Evolutionary conservation across 192 early-diverging fungal species (phyloP).

Genomic region (Coemansia sp.): DNA sequence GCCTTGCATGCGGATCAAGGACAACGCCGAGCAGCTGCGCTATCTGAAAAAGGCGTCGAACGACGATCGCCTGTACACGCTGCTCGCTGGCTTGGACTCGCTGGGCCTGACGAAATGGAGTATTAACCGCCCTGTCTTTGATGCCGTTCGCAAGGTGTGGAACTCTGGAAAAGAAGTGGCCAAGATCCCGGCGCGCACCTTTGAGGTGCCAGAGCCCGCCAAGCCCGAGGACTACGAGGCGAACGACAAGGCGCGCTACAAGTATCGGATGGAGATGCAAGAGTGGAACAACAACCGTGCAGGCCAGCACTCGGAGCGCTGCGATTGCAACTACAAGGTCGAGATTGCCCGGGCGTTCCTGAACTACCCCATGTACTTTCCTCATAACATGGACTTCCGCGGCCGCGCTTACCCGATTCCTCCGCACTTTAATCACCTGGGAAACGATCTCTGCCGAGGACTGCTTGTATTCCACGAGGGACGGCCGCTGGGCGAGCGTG

Average conservation of each 20-base stretch:
- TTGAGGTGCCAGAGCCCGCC: constrained; percentile 55
- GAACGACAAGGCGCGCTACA: constrained; percentile 56
- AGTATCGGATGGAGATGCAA: constrained; percentile 61
- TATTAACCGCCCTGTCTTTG: constrained; percentile 83
- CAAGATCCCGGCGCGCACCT: constrained; percentile 68
- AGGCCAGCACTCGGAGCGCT: constrained; percentile 86
- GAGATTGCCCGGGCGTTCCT: constrained; percentile 92
- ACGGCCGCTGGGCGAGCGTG: constrained; percentile 76
- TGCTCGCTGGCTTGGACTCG: constrained; percentile 82
- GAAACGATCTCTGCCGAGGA: constrained; percentile 95
- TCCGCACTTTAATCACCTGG: constrained; percentile 93
- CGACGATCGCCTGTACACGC: constrained; percentile 64
- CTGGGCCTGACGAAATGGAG: constrained; percentile 87
- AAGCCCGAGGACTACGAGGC: constrained; percentile 71
- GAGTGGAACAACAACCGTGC: constrained; percentile 63
- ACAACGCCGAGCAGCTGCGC: constrained; percentile 70
- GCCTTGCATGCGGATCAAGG: constrained; percentile 76
- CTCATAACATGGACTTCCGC: constrained; percentile 97
- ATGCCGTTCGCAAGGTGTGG: constrained; percentile 84
- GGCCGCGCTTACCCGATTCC: constrained; percentile 98
- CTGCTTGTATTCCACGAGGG: constrained; percentile 83
- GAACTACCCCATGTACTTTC: constrained; percentile 91
- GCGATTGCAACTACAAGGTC: constrained; percentile 93
- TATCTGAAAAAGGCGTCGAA: constrained; percentile 83
- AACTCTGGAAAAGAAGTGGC: constrained; percentile 77